Evolutionary conservation across 352 stramenopile genomes (phyloP).

Genomic region (Pythium coloratum): DNA sequence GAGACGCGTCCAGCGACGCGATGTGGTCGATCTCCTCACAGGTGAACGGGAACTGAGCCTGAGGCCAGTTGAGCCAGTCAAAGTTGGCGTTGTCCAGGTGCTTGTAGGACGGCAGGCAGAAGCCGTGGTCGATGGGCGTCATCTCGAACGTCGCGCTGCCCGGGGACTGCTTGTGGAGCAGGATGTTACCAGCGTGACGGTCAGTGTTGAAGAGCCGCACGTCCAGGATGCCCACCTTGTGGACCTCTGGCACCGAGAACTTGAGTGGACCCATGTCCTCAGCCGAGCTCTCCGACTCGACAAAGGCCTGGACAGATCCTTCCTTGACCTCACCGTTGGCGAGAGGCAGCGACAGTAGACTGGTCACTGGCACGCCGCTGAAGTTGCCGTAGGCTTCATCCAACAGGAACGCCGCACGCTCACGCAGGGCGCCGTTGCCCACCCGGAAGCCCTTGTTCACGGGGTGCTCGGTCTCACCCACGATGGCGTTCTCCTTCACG

Average conservation of each 20-base stretch:
- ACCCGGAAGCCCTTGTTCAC: constrained; percentile 86
- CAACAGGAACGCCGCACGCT: constrained; percentile 82
- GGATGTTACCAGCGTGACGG: constrained; percentile 86
- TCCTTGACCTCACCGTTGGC: constrained; percentile 67
- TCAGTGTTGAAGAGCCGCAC: constrained; percentile 89
- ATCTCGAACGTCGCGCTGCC: constrained; percentile 78
- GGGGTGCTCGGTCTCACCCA: constrained; percentile 78
- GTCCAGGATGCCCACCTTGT: constrained; percentile 90
- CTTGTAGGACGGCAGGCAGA: constrained; percentile 82
- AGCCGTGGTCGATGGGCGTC: constrained; percentile 89
- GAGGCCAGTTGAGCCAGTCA: constrained; percentile 88
- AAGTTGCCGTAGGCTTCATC: constrained; percentile 80
- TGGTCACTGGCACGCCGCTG: constrained; percentile 82
- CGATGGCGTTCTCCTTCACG: constrained; percentile 78
- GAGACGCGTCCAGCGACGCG: constrained; percentile 51
- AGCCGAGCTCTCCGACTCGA: constrained; percentile 77
- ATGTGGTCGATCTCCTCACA: constrained; percentile 76
- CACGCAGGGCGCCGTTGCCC: constrained; percentile 82
- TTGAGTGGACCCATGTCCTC: constrained; percentile 89
- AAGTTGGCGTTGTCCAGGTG: constrained; percentile 81
- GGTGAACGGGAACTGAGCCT: constrained; percentile 88
- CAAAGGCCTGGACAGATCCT: constrained; percentile 84
- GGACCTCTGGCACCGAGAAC: constrained; percentile 81
- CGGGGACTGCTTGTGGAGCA: constrained; percentile 44
- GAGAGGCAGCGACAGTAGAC: constrained; percentile 58